These are phyloP conservation scores for Alternaria solani DNA, from an alignment of 2,329 filamentous ascomycete species.

Conservation along the genomic window DNA sequence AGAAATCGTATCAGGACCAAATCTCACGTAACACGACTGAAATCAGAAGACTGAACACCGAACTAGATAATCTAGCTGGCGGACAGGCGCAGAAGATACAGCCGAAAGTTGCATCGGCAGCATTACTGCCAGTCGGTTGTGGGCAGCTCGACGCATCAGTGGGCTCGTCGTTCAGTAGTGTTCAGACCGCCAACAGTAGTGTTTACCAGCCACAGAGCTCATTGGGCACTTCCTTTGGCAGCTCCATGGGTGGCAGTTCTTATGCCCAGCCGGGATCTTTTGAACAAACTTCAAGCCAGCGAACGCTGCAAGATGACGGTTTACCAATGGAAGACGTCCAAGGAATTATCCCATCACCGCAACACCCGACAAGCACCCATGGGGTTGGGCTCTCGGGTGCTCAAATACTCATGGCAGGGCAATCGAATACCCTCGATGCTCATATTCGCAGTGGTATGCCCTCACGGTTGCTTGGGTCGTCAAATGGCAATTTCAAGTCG, in stretches of 20 bases:
- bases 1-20: not conserved
- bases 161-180: not conserved
- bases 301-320: not conserved
- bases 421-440: not conserved
- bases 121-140: not conserved
- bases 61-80: not conserved
- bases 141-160: not conserved
- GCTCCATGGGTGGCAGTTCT: not conserved
- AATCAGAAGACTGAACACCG: not conserved
- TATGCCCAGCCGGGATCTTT: not conserved
- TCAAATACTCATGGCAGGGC: not conserved
- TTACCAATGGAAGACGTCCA: not conserved
- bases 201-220: not conserved
- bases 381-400: not conserved
- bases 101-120: not conserved
- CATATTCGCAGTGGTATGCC: not conserved
- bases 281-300: not conserved
- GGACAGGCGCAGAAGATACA: not conserved
- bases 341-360: not conserved
- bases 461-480: not conserved
- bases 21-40: not conserved
- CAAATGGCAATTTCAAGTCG: not conserved
- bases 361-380: not conserved
- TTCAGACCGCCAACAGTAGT: not conserved
- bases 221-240: not conserved